A percentile compares a stretch with the other conserved stretches of the same genome.
These are phyloP conservation scores for Adenanthera pavonina DNA, from an alignment of 306 rosid genomes.

Conservation along the genomic window DNA sequence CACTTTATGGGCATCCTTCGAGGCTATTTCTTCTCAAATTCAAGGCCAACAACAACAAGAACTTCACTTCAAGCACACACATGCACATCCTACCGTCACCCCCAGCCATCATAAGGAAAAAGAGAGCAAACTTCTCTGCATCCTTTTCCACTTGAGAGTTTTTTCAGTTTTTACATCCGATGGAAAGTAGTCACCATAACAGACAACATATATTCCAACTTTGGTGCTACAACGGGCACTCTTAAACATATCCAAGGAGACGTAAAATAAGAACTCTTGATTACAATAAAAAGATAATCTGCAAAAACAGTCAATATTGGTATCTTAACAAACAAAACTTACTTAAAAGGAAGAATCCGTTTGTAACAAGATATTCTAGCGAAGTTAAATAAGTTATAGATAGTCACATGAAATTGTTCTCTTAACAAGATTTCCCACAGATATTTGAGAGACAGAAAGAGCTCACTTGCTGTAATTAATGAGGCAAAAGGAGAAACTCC, in stretches of 20 bases:
- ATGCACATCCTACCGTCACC: background rate
- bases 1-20: background rate
- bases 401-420: background rate
- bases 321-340: background rate
- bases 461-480: conserved; percentile 6
- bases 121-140: background rate
- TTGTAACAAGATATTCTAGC: background rate
- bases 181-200: background rate
- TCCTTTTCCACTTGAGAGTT: background rate
- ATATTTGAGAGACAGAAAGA: conserved; percentile 1
- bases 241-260: background rate
- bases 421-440: background rate
- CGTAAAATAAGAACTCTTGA: background rate
- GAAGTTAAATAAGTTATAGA: background rate
- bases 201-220: background rate
- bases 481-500: background rate
- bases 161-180: background rate
- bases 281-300: background rate
- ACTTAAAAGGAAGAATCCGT: background rate
- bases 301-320: background rate
- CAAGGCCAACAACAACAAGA: background rate
- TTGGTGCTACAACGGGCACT: background rate
- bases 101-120: background rate
- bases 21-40: conserved; percentile 17
- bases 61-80: background rate